A percentile compares a stretch with the other conserved stretches of the same genome.
Conservation (phyloP, 257 asterid genomes). For the Solanum ossicruentum region DNA sequence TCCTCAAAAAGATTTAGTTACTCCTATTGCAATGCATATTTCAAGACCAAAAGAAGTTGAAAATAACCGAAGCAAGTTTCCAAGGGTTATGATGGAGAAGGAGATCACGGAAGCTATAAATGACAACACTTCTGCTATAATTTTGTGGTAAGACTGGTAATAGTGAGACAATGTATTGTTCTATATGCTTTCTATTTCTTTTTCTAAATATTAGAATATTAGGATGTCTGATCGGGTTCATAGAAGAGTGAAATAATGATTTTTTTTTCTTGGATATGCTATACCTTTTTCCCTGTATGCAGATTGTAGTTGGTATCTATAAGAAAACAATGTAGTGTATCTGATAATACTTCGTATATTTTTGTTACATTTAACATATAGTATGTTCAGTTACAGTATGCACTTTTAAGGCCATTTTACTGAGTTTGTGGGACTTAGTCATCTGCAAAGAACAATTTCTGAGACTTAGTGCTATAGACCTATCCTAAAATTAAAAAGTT, state of each 20-base stretch:
- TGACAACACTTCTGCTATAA: too few relatives aligned
- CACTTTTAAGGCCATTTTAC: neutral
- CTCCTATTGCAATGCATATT: too few relatives aligned
- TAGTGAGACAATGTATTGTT: too few relatives aligned
- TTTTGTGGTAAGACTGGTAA: too few relatives aligned
- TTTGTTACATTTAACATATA: neutral
- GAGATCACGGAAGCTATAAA: too few relatives aligned
- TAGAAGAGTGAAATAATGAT: neutral
- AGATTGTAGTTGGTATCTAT: neutral
- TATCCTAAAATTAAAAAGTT: too few relatives aligned
- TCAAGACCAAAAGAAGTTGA: too few relatives aligned
- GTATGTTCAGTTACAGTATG: neutral
- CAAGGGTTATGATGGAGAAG: too few relatives aligned
- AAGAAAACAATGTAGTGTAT: neutral
- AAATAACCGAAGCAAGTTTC: too few relatives aligned
- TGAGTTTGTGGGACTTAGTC: neutral
- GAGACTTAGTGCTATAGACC: neutral
- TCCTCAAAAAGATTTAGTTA: too few relatives aligned
- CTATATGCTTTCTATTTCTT: too few relatives aligned
- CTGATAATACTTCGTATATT: neutral
- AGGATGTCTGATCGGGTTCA: neutral
- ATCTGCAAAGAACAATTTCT: neutral
- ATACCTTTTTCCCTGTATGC: neutral
- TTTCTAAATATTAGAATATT: too few relatives aligned
- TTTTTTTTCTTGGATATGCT: neutral